Evolutionary conservation across 202 grass and related monocot genomes (phyloP), one percentile per base, ranked within the genome.

Genomic region (Bolboschoenoplectus hybrid): DNA sequence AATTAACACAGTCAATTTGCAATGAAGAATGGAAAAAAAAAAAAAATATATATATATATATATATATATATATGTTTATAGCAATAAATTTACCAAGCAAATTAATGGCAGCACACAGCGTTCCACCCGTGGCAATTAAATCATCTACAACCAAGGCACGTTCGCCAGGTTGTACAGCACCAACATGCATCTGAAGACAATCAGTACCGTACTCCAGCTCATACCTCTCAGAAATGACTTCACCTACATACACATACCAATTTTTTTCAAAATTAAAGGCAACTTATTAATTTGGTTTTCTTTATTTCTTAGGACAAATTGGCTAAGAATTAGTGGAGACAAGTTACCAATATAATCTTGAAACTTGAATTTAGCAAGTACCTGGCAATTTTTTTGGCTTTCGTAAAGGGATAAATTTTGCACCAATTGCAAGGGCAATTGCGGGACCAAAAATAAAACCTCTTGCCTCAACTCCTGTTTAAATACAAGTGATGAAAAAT

Each of bases 401-500:
- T 69, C 91, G 85, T 12, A 93, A 73, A 76, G 91, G 91, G 74
- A 93, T 63, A 53, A 93, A 93, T 83, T 93, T 93, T 47, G 91
- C 88, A 77, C 91, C 88, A 72, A 93, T 93, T 55, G 91, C 91
- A 14, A 93, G 80, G 64, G 91, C 91, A 69, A 93, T 93, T 44
- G 91, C 41, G 88, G 91, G 88, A 57, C 91, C 91, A 50, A 93
- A 93, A 85, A 93, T 87, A 64, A 93, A 93, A 60, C 91, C 91
- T 70, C 91, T 86, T 64, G 91, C 88, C 74, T 93, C 91, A 63
- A 93, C 79, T 63, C 91, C 91, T 93, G 56, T n/a, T 63, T 9
- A 62, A 67, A 62, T 12, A 84, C 45, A 58, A 60, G 74, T 3
- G 9, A 79, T 19, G 50, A 58, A 39, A 58, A 2, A n/a, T n/a